Evolutionary conservation across 768 basidiomycete species (phyloP), one percentile per base, ranked within the genome.

Genomic region (Tylopilus plumbeoviolaceoides): DNA sequence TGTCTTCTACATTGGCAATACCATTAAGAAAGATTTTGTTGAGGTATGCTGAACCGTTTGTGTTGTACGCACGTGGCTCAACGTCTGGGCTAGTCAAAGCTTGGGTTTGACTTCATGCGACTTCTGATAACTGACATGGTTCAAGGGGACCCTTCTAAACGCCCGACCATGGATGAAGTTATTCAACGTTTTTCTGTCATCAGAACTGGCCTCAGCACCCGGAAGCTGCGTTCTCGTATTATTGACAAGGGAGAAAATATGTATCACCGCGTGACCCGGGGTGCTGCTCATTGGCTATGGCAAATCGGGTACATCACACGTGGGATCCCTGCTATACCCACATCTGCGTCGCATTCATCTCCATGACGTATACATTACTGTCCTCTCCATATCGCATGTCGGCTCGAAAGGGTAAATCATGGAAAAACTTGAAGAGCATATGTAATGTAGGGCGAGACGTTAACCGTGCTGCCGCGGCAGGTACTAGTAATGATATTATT

Each of bases 41-140:
- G 36, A 38, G n/a, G 36, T 38, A 18, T 18, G 7, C 35, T 17
- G 2, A 33, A 35, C 5, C 14, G 35, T 7, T 17, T 35, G 5
- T 23, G 23, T 23, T 23, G 23, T 23, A 23, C 23, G 5, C 23
- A 23, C 23, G 23, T 23, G 23, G 23, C 23, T 23, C 23, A 23
- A 23, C 5, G 23, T 23, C 23, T 23, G 23, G 5, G 23, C 23
- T 4, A 38, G 36, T 38, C 36, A 10, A 38, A 38, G n/a, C 36
- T 7, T 12, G 36, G 36, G 8, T 38, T 47, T 9, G 46, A 38
- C 1, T 75, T 76, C 39, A 61, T 77, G 62, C 28, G 47, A 31
- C 62, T 65, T 1, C 58, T 76, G 4, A 53, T 75, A 11, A 44
- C 55, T 0, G 72, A 70, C 9, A 77, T 79, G 77, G 59, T 69